Conservation (phyloP, 2,329 filamentous ascomycete species). For the Dactylonectria estremocensis region DNA sequence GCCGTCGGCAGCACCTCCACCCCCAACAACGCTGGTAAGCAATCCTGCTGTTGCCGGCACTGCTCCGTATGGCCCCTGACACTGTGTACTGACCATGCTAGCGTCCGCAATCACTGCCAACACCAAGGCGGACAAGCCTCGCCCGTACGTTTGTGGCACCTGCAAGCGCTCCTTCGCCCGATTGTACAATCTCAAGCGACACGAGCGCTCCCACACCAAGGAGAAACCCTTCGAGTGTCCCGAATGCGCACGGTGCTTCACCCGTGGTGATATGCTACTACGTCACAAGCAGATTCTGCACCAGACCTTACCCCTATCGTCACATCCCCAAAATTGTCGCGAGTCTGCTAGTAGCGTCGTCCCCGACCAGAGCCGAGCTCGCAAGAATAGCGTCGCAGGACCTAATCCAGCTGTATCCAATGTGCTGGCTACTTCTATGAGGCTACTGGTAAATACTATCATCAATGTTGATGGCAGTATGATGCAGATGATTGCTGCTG, state of each 20-base stretch:
- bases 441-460: conserved; percentile 95
- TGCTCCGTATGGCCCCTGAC: conserved; percentile 52
- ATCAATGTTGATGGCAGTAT: conserved; percentile 88
- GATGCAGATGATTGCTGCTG: conserved; percentile 77
- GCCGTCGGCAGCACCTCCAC: conserved; percentile 48
- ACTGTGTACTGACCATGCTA: conserved; percentile 53
- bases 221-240: conserved; percentile 99
- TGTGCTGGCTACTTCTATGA: conserved; percentile 73
- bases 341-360: conserved; percentile 87
- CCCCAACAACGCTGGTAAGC: conserved; percentile 60
- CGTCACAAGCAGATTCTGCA: conserved; percentile 85
- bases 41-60: conserved; percentile 45
- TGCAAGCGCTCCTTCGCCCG: conserved; percentile 94
- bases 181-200: conserved; percentile 95
- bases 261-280: conserved; percentile 85
- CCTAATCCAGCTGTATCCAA: conserved; percentile 60
- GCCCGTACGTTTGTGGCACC: conserved; percentile 93
- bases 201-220: conserved; percentile 98
- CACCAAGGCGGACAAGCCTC: conserved; percentile 85
- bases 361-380: conserved; percentile 79
- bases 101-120: conserved; percentile 68
- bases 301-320: conserved; percentile 89
- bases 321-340: conserved; percentile 87
- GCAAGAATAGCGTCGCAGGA: conserved; percentile 91
- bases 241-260: conserved; percentile 95